Base-by-base conservation (phyloP, 202 grass and related monocot genomes). In the Carex arenaria region DNA sequence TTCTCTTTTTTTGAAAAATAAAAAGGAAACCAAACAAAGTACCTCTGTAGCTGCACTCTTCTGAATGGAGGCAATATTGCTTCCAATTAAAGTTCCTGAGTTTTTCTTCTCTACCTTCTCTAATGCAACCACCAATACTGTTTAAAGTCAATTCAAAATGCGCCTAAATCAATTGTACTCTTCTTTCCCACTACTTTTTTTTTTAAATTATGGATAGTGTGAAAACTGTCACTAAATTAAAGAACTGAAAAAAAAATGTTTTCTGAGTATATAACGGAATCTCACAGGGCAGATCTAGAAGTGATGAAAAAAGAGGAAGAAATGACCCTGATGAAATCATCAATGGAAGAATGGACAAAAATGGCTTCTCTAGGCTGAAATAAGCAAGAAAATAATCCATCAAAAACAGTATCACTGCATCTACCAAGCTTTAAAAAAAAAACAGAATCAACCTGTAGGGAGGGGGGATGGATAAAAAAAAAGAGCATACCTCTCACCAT, bases 31-130 rank as follows among this genome's bases (percentile, higher is more conserved):
- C 31, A 67, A 81, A 51, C 60, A 81, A 31, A 28, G 28, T 54
- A 98, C 92, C 92, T 98, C 95, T 85, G 95, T 91, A 64, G 92
- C 95, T 51, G 95, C 88, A 49, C 95, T 98, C 88, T 98, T 98
- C 87, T 98, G 95, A 83, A 98, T 98, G 53, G 95, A 90, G 84
- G 95, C 95, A 64, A 98, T 95, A 87, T 91, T 93, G 90, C 92
- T 94, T 64, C 90, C 95, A 72, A 98, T 87, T 68, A 95, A 87
- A 87, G 92, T 93, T 82, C 95, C 90, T 32, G 95, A 95, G 89
- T 86, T 93, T 86, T 83, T 95, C 92, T 95, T 98, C 87, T 95
- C 92, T 69, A 98, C 87, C 72, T 95, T 98, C 90, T 98, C 95
- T 85, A 98, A 61, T 85, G 95, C 89, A 49, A 93, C 87, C 82